phyloP scores from a whole-genome alignment of 768 basidiomycete genomes.

The Panaeolus papilionaceus region DNA sequence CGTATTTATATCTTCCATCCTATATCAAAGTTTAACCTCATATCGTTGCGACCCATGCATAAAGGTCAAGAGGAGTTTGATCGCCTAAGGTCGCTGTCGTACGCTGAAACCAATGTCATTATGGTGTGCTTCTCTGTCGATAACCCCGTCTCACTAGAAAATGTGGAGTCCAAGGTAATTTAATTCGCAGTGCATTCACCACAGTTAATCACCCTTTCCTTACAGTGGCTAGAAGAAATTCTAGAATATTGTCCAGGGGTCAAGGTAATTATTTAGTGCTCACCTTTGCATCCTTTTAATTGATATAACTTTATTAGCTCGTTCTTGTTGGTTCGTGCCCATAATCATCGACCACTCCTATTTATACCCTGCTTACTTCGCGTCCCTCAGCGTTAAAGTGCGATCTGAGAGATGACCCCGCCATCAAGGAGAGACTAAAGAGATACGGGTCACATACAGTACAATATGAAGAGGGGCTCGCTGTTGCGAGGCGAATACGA shows the following conservation, averaged over 20 bases:
- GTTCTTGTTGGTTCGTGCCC: slow-evolving; percentile 82
- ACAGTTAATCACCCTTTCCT: slow-evolving; percentile 4
- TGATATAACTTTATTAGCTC: slow-evolving; percentile 53
- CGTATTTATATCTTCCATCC: slow-evolving; percentile 27
- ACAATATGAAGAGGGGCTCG: slow-evolving; percentile 91
- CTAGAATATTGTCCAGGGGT: slow-evolving; percentile 94
- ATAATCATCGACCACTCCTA: slow-evolving; percentile 1
- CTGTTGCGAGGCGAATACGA: slow-evolving; percentile 88
- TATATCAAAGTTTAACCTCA: slow-evolving; percentile 1
- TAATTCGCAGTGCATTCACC: neutral
- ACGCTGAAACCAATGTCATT: slow-evolving; percentile 95
- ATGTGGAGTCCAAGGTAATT: slow-evolving; percentile 88
- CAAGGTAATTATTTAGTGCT: slow-evolving; percentile 61
- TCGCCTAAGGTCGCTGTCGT: slow-evolving; percentile 89
- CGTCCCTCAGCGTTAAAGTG: slow-evolving; percentile 84
- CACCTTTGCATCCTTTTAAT: slow-evolving; percentile 12
- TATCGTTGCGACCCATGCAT: slow-evolving; percentile 8
- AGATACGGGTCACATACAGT: slow-evolving; percentile 75
- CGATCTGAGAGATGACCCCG: slow-evolving; percentile 87
- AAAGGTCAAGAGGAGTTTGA: slow-evolving; percentile 97
- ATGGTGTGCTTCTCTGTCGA: slow-evolving; percentile 98
- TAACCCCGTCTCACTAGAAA: slow-evolving; percentile 93
- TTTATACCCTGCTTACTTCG: slow-evolving; percentile 17
- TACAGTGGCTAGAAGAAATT: slow-evolving; percentile 92
- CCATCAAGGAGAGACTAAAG: slow-evolving; percentile 73